Evolutionary conservation across 371 early-diverging fungal genomes (phyloP), one percentile per base, ranked within the genome.

Genomic region (Umbelopsis sp.): DNA sequence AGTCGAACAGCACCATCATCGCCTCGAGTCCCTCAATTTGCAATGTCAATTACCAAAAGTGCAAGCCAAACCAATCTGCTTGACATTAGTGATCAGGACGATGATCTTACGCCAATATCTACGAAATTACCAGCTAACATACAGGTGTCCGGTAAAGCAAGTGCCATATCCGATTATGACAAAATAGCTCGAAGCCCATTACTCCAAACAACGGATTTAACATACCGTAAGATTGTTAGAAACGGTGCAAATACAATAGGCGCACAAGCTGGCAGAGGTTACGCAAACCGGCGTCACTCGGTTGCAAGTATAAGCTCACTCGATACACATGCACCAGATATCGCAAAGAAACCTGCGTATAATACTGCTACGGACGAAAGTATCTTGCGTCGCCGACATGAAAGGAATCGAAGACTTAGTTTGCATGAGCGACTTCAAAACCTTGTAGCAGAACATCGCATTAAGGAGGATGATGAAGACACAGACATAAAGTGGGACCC

Each of bases 381-480:
- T 24, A 65, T 69, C 24, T 10, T n/a, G 37, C 25, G 12, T 65
- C 20, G 41, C 20, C 44, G 29, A 22, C 44, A 25, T 52, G 70
- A 72, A 53, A 72, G 70, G 11, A 69, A 72, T 62, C 70, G 70
- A 24, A 67, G 70, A 41, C 57, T 74, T 63, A 77, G 77, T 63
- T 70, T 77, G 12, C 77, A 77, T 32, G 77, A 77, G 25, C 70
- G 70, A 50, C 69, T 77, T 7, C 77, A 77, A 63, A 74, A 72
- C 35, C 72, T 77, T 72, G 77, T 77, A n/a, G 74, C 72, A 45
- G 72, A 74, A 35, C 74, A 77, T 50, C 52, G 64, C 11, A 70
- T 74, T 24, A 48, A 72, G 20, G 72, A 74, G 20, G 65, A 67
- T 22, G 67, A 70, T 53, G 63, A 57, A 35, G 57, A 57, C 6